Evolutionary conservation across 768 basidiomycete genomes (phyloP).

Genomic region (Hortiboletus campestris): DNA sequence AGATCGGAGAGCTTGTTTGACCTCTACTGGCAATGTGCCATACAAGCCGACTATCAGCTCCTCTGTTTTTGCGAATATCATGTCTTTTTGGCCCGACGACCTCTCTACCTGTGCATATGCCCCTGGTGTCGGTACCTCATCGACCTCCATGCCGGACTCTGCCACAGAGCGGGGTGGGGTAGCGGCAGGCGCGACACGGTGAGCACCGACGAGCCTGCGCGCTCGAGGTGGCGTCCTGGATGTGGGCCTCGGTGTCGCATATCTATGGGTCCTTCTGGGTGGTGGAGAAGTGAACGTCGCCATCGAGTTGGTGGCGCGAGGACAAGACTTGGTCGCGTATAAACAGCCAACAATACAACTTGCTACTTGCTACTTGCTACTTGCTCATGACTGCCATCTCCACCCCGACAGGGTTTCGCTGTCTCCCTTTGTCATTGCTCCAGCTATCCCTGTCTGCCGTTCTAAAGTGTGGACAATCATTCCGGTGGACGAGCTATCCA

Average conservation of each 20-base stretch:
- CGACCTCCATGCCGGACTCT: constrained; percentile 65
- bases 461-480: constrained; percentile 81
- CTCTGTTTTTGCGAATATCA: constrained; percentile 68
- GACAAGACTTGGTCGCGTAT: not conserved
- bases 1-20: constrained; percentile 66
- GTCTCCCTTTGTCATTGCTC: constrained; percentile 55
- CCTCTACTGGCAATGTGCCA: constrained; percentile 68
- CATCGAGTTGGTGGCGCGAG: constrained; percentile 17
- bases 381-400: constrained; percentile 6
- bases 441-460: constrained; percentile 80
- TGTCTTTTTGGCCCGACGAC: constrained; percentile 29
- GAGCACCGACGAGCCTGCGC: constrained; percentile 25
- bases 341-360: constrained; percentile 14
- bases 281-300: constrained; percentile 61
- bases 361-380: not conserved
- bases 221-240: constrained; percentile 27
- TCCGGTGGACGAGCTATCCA: constrained; percentile 68
- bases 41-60: constrained; percentile 68
- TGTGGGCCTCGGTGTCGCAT: constrained; percentile 26
- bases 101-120: constrained; percentile 40
- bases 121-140: constrained; percentile 47
- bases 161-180: constrained; percentile 36
- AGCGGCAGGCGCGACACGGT: constrained; percentile 16
- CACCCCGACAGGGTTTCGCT: constrained; percentile 45
- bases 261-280: constrained; percentile 49